A percentile compares a stretch with the other conserved stretches of the same genome.
These are phyloP conservation scores for Amanita subjunquillea DNA, from an alignment of 768 basidiomycete species.

Conservation along the genomic window DNA sequence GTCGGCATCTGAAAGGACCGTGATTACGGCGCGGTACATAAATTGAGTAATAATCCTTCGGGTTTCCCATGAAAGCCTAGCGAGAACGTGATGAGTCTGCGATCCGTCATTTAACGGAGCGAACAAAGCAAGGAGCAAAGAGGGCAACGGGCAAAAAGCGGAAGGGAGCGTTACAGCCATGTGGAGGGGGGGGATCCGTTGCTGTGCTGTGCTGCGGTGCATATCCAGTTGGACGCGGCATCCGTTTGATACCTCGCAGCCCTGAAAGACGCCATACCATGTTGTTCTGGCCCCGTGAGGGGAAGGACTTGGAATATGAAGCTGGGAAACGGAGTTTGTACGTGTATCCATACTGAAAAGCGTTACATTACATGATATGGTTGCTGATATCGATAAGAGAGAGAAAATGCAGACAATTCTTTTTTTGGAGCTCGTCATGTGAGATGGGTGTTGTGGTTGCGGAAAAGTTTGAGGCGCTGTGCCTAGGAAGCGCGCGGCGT, in stretches of 20 bases:
- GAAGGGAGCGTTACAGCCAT: neutral
- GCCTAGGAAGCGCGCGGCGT: neutral
- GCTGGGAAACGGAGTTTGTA: neutral
- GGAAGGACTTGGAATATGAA: neutral
- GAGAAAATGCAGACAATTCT: neutral
- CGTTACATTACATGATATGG: neutral
- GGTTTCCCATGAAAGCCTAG: slow-evolving; percentile 2
- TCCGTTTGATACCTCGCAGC: neutral
- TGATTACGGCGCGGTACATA: neutral
- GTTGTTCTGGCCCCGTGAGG: neutral
- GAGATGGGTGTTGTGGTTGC: neutral
- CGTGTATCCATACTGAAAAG: neutral
- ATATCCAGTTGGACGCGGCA: neutral
- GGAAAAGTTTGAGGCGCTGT: neutral
- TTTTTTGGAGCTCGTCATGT: neutral
- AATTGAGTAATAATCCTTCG: neutral
- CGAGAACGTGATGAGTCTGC: neutral
- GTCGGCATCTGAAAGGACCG: neutral
- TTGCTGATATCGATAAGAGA: neutral
- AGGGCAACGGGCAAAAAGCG: neutral
- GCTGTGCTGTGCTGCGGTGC: neutral
- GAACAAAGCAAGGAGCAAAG: slow-evolving; percentile 1
- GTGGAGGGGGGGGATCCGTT: neutral
- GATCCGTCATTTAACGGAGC: neutral
- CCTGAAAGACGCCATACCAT: neutral